These are phyloP conservation scores for Pichia scutulata DNA, from an alignment of 805 yeast genomes.

Conservation along the genomic window DNA sequence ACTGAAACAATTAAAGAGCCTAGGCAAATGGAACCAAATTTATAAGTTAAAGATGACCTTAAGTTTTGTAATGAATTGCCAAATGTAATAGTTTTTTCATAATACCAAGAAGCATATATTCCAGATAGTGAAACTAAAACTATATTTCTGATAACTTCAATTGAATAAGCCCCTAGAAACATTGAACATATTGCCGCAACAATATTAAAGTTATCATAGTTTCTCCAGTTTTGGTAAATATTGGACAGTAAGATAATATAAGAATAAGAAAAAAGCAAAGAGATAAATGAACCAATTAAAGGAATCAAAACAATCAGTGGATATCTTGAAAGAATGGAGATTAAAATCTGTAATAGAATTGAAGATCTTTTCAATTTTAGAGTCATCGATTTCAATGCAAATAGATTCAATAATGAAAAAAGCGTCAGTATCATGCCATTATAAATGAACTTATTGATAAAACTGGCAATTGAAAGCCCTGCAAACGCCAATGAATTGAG, in stretches of 20 bases:
- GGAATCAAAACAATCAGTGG: no score
- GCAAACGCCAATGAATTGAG: background rate
- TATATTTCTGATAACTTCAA: constrained; percentile 73
- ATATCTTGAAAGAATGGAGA: no score
- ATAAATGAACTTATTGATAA: no score
- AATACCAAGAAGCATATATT: constrained; percentile 86
- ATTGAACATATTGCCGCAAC: constrained; percentile 57
- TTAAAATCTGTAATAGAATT: no score
- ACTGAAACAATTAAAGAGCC: constrained; percentile 69
- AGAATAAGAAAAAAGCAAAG: no score
- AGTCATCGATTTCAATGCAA: no score
- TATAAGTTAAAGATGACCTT: constrained; percentile 51
- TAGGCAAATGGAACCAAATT: constrained; percentile 81
- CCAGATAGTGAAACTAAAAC: constrained; percentile 78
- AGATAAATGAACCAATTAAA: no score
- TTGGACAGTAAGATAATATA: constrained; percentile 39
- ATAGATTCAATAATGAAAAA: no score
- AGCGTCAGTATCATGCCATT: background rate
- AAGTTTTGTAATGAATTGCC: no score
- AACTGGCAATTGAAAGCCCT: constrained; percentile 32
- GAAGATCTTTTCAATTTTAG: background rate
- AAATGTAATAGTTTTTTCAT: constrained; percentile 35
- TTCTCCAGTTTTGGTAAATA: constrained; percentile 66
- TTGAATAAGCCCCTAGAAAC: constrained; percentile 74
- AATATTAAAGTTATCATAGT: constrained; percentile 9